A percentile compares a stretch with the other conserved stretches of the same genome.
phyloP scores from a whole-genome alignment of 1,284 basidiomycete species.

The Cryptococcus hybrid region DNA sequence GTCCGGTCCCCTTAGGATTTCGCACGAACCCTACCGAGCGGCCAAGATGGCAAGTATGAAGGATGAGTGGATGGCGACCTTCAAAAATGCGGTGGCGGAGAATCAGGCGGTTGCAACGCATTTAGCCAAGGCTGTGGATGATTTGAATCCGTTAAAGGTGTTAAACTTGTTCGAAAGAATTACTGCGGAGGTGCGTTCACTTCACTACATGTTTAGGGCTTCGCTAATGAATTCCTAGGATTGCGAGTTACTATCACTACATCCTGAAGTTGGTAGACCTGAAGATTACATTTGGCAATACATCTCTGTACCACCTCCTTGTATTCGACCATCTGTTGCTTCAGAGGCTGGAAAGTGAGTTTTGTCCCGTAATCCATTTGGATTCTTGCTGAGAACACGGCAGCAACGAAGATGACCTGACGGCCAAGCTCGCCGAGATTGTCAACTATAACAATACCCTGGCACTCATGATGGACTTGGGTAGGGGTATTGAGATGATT shows the following conservation, averaged over 20 bases:
- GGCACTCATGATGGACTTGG: conserved; percentile 83
- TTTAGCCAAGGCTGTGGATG: conserved; percentile 86
- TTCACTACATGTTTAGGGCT: conserved; percentile 1
- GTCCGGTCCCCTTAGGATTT: conserved; percentile 89
- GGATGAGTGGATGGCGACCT: conserved; percentile 83
- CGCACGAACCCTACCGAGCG: conserved; percentile 95
- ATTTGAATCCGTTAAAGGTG: conserved; percentile 92
- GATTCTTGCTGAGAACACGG: background rate
- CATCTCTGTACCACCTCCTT: conserved; percentile 96
- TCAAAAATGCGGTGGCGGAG: conserved; percentile 76
- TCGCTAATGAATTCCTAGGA: conserved; percentile 57
- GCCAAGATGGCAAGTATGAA: conserved; percentile 91
- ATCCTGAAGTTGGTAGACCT: conserved; percentile 85
- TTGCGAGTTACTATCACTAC: conserved; percentile 89
- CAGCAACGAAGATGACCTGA: conserved; percentile 97
- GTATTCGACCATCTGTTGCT: conserved; percentile 94
- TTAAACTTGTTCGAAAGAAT: conserved; percentile 91
- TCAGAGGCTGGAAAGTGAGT: conserved; percentile 79
- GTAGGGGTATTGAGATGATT: conserved; percentile 80
- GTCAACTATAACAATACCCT: conserved; percentile 93
- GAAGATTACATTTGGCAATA: conserved; percentile 99
- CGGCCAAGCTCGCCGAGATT: conserved; percentile 96
- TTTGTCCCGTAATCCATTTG: background rate
- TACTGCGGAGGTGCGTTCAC: conserved; percentile 71
- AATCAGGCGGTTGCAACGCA: conserved; percentile 84